Percentiles rank a stretch among this genome's conserved stretches.
phyloP scores from a whole-genome alignment of 2,329 filamentous ascomycete genomes.

The Neoscytalidium dimidiatum region DNA sequence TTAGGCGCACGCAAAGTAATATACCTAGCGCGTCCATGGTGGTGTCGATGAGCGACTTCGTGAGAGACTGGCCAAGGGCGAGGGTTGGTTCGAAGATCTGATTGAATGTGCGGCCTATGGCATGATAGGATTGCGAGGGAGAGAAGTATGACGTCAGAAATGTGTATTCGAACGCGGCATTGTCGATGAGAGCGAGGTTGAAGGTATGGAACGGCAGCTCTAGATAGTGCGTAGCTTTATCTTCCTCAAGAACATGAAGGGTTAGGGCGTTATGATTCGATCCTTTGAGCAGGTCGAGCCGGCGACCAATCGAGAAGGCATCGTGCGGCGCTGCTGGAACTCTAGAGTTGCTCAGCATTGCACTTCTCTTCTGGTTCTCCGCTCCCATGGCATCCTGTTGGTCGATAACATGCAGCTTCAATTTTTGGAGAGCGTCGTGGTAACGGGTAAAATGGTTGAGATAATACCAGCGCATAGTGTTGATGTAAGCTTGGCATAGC shows the following conservation, averaged over 20 bases:
- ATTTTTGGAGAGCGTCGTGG: slow-evolving; percentile 76
- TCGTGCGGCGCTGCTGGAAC: slow-evolving; percentile 68
- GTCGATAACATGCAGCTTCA: slow-evolving; percentile 81
- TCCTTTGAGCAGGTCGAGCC: slow-evolving; percentile 78
- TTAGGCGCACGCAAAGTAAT: slow-evolving; percentile 87
- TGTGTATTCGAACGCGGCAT: slow-evolving; percentile 90
- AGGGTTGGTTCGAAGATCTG: slow-evolving; percentile 92
- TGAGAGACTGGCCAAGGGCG: slow-evolving; percentile 74
- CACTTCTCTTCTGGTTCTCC: slow-evolving; percentile 65
- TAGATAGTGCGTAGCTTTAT: slow-evolving; percentile 80
- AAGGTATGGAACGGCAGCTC: slow-evolving; percentile 92
- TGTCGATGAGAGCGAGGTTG: slow-evolving; percentile 91
- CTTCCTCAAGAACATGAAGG: slow-evolving; percentile 89
- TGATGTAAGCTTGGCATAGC: slow-evolving; percentile 90
- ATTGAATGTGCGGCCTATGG: slow-evolving; percentile 79
- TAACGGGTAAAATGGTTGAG: slow-evolving; percentile 88
- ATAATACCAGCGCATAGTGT: slow-evolving; percentile 99
- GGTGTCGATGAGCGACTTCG: slow-evolving; percentile 72
- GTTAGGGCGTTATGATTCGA: slow-evolving; percentile 75
- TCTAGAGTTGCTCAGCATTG: slow-evolving; percentile 32
- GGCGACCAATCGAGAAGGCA: slow-evolving; percentile 83
- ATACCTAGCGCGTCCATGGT: slow-evolving; percentile 84
- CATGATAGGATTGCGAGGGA: slow-evolving; percentile 70
- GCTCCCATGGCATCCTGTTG: slow-evolving; percentile 81
- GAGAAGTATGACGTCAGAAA: slow-evolving; percentile 91